Base-by-base conservation (phyloP, 1,284 basidiomycete species). In the Rhizoctonia solani region DNA sequence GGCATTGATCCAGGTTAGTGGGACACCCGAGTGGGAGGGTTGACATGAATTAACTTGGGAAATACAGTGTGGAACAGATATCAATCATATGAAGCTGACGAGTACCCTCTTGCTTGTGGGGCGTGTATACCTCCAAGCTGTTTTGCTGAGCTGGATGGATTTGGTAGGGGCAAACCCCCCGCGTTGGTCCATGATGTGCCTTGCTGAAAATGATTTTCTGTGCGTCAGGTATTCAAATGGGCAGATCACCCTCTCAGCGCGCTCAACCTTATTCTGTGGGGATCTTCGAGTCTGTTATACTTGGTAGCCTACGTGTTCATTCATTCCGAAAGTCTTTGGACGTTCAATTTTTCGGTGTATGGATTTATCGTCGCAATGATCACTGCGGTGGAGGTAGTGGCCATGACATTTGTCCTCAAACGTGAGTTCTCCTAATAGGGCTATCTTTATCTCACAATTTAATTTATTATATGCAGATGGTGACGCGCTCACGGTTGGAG, bases 231-330 rank as follows among this genome's bases (percentile, higher is more conserved):
- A 19, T 63, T 41, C 23, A 63, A 63, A 50, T 34, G 34, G 13
- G 37, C 49, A 13, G 37, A 63, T 30, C 49, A 63, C 34, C 59
- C 59, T 29, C 13, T 63, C n/a, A 53, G 59, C 46, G 30, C 37
- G n/a, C 59, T 63, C 34, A 63, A 63, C 21, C 52, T 63, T 30
- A 19, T 63, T 21, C 14, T 44, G 4, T 63, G 59, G 59, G 59
- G 59, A 11, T n/a, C 49, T 39, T 63, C 59, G 16, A 44, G 49
- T 39, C 14, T 53, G 1, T 23, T 63, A 14, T 63, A 63, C 29
- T 25, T 63, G 34, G 47, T 34, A 4, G 34, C 47, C 29, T 63
- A 52, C 39, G 16, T 63, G 14, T 63, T 63, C 23, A 23, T 30
- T 49, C 52, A 63, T 23, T 29, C 53, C n/a, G 37, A 27, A 9